These are phyloP conservation scores for Juglanconis sp. DNA, from an alignment of 2,329 filamentous ascomycete genomes.

Conservation along the genomic window DNA sequence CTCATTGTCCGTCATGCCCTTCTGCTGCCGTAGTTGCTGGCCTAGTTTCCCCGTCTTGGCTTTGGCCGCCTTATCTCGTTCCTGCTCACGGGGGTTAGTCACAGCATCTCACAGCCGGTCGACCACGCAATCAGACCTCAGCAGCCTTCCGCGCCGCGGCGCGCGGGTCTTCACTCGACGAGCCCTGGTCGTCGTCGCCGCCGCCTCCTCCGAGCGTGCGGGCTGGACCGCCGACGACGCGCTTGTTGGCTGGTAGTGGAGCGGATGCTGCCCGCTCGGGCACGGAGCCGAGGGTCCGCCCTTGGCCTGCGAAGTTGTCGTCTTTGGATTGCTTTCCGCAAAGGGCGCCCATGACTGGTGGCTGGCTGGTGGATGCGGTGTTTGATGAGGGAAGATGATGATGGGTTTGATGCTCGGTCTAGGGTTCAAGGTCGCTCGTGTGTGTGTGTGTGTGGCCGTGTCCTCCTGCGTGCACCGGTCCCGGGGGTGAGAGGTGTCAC, in stretches of 20 bases:
- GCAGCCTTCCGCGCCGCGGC: conserved; percentile 68
- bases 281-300: conserved; percentile 65
- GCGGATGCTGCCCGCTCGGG: conserved; percentile 46
- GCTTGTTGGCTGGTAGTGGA: conserved; percentile 45
- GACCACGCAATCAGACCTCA: conserved; percentile 48
- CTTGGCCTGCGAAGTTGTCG: conserved; percentile 68
- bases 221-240: conserved; percentile 48
- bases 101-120: neutral
- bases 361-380: neutral
- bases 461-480: too few species aligned
- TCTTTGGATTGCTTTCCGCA: conserved; percentile 67
- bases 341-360: conserved; percentile 71
- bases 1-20: conserved; percentile 66
- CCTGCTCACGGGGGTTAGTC: conserved; percentile 42
- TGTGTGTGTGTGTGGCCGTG: too few species aligned
- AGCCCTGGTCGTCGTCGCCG: conserved; percentile 32
- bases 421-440: too few species aligned
- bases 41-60: conserved; percentile 66
- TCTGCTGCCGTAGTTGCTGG: conserved; percentile 69
- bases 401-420: too few species aligned
- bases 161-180: conserved; percentile 24
- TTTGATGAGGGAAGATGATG: too few species aligned
- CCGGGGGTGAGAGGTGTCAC: too few species aligned
- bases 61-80: conserved; percentile 59
- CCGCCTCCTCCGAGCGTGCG: conserved; percentile 62